Evolutionary conservation across 805 yeast species (phyloP), one percentile per base, ranked within the genome.

Genomic region (Blastobotrys terrestris): DNA sequence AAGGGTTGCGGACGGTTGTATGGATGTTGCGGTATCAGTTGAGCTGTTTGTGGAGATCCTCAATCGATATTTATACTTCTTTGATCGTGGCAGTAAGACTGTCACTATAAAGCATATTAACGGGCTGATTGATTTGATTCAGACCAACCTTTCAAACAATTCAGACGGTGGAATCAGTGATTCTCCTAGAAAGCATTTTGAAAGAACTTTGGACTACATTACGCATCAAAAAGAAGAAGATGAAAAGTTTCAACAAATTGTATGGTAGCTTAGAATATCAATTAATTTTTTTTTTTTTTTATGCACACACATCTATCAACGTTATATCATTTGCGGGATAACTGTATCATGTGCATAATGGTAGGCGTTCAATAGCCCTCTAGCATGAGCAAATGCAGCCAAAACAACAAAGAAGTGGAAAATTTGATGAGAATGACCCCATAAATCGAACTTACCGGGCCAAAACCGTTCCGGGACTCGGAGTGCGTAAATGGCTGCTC

Each of bases 1-100:
- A 15, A 75, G 97, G 45, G 88, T 89, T 5, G 96, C 97, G 0
- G 98, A 94, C 66, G 85, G 94, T n/a, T 87, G 94, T 53, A 84
- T 91, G 83, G 98, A 92, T 64, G 73, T 71, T 49, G 78, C 75
- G 43, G 84, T 81, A 46, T 85, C 89, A 39, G 73, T 86, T 53
- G 92, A 88, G 68, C 74, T 94, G 52, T 91, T 92, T 72, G 84
- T 92, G 45, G 98, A 94, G 70, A 89, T 94, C 18, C 73, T 94
- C 58, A 88, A 89, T 71, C 79, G 89, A 57, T 89, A 95, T 57
- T 69, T 92, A 39, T 88, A 90, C 63, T 94, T 85, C 68, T 85
- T 86, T 67, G 84, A 87, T 51, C 91, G 85, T 60, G 96, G 94
- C 2, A 85, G 83, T 59, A 78, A 77, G 47, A 73, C 71, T 31